Conservation (phyloP, 1,139 yeast genomes). For the Suhomyces bokatorum region DNA sequence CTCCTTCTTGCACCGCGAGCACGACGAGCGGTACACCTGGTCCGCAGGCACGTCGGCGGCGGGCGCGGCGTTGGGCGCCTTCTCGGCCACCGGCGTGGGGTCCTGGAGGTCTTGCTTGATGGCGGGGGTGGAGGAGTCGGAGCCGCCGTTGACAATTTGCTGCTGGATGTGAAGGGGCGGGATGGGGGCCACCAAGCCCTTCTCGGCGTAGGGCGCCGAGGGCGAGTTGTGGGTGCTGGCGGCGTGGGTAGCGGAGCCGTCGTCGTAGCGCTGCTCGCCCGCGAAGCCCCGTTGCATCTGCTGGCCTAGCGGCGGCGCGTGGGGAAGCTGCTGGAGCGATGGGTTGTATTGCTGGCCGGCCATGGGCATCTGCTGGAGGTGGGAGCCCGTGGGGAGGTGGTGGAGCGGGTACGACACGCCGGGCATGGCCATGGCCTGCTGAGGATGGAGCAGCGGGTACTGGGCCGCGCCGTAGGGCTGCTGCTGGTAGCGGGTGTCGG, state of each 20-base stretch:
- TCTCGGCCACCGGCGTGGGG: slow-evolving; percentile 15
- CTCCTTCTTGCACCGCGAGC: slow-evolving; percentile 61
- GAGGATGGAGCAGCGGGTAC: slow-evolving; percentile 14
- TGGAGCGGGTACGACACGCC: slow-evolving; percentile 12
- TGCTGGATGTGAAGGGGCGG: slow-evolving; percentile 51
- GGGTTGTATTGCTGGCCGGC: slow-evolving; percentile 8
- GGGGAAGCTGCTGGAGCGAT: slow-evolving; percentile 8
- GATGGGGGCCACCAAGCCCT: slow-evolving; percentile 41
- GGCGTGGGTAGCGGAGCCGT: not conserved
- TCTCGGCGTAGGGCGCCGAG: slow-evolving; percentile 17
- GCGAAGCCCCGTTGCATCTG: slow-evolving; percentile 6
- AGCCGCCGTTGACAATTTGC: slow-evolving; percentile 31
- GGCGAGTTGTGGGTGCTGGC: slow-evolving; percentile 9
- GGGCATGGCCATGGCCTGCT: slow-evolving; percentile 14
- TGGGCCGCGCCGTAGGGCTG: slow-evolving; percentile 12
- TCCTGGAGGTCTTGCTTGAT: slow-evolving; percentile 17
- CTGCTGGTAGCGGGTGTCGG: slow-evolving; percentile 14
- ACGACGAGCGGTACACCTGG: slow-evolving; percentile 24
- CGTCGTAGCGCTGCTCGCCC: slow-evolving; percentile 7
- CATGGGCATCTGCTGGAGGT: slow-evolving; percentile 12
- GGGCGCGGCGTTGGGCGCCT: slow-evolving; percentile 9
- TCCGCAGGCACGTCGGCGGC: slow-evolving; percentile 12
- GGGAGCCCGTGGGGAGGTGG: slow-evolving; percentile 12
- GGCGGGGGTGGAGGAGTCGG: slow-evolving; percentile 3
- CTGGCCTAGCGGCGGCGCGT: slow-evolving; percentile 3